Evolutionary conservation across 306 rosid species (phyloP).

Genomic region (Citrullus amarus): DNA sequence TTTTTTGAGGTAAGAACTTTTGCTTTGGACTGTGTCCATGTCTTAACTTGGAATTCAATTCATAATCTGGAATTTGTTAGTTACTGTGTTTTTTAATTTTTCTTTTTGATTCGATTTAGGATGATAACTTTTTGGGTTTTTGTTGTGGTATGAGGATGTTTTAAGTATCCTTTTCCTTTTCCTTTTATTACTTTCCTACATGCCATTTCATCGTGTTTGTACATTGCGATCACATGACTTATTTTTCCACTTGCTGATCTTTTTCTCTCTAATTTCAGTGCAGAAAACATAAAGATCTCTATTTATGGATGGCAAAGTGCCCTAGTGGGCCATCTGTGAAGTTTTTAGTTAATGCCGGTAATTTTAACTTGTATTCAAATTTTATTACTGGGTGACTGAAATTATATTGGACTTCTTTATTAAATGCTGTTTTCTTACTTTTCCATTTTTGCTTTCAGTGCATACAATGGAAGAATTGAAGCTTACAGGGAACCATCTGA

Average conservation of each 20-base stretch:
- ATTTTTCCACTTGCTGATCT: background rate
- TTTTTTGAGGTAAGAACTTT: constrained; percentile 62
- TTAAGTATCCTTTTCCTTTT: background rate
- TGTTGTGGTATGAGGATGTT: background rate
- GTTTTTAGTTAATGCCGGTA: constrained; percentile 94
- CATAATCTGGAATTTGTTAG: background rate
- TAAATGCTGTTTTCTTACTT: background rate
- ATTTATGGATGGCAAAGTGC: constrained; percentile 85
- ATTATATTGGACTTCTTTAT: background rate
- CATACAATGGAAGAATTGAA: background rate
- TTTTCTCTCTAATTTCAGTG: constrained; percentile 47
- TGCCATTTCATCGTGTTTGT: background rate
- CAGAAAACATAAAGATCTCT: constrained; percentile 84
- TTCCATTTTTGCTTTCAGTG: background rate
- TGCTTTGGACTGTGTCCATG: background rate
- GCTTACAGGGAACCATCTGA: constrained; percentile 25
- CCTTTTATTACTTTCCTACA: background rate
- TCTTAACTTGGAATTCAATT: background rate
- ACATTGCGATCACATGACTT: background rate
- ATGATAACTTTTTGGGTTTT: background rate
- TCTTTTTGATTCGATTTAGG: background rate
- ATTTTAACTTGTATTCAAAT: background rate
- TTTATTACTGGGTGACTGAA: background rate
- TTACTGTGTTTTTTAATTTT: background rate
- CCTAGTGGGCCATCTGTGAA: constrained; percentile 91